Evolutionary conservation across 306 rosid species (phyloP).

Genomic region (Pueraria montana): DNA sequence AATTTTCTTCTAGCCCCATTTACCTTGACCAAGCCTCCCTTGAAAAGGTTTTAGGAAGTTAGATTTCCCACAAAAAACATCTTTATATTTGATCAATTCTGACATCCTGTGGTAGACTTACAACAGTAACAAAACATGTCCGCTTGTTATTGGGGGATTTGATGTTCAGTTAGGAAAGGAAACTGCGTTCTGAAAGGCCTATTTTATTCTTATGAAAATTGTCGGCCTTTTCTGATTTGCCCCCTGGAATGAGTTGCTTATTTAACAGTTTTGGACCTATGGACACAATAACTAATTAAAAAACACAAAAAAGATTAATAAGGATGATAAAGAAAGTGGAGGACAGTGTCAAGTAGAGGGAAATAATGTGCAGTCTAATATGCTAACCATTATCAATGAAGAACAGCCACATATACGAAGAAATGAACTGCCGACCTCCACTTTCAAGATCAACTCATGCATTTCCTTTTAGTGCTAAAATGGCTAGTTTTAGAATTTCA

Average conservation of each 20-base stretch:
- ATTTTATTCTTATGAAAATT: constrained; percentile 4
- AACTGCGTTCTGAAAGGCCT: constrained; percentile 8
- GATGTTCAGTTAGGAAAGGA: neutral
- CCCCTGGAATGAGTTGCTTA: neutral
- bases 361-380: no score
- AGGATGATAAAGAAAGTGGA: constrained; percentile 13
- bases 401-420: no score
- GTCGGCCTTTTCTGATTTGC: neutral
- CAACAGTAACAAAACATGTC: neutral
- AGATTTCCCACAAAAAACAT: neutral
- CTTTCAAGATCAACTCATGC: no score
- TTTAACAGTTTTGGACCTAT: neutral
- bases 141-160: neutral
- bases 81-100: neutral
- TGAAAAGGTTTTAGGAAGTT: neutral
- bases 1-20: constrained; percentile 20
- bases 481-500: constrained; percentile 18
- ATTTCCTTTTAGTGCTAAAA: neutral
- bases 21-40: neutral
- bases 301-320: neutral
- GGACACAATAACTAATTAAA: neutral
- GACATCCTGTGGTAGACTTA: neutral
- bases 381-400: no score
- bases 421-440: no score
- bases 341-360: no score